A percentile compares a stretch with the other conserved stretches of the same genome.
These are phyloP conservation scores for Ephemerocybe angulata DNA, from an alignment of 768 basidiomycete species.

Conservation along the genomic window DNA sequence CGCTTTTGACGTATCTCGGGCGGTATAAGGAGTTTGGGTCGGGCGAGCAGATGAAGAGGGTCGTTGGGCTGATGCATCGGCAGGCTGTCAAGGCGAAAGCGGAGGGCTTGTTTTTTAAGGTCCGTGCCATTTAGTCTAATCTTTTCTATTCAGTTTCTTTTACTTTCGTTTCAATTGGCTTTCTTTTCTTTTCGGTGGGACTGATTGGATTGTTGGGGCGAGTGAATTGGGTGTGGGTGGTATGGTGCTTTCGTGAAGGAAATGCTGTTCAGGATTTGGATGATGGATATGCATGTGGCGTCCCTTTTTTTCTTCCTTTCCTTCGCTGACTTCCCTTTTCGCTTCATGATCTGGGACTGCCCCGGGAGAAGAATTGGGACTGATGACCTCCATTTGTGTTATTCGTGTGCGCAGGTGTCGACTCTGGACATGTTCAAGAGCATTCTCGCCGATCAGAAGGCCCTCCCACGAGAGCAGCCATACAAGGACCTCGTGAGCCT, in stretches of 20 bases:
- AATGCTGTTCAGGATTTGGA: too few relatives aligned
- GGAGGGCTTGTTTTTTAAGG: constrained; percentile 95
- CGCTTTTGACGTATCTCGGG: constrained; percentile 76
- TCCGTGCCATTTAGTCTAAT: constrained; percentile 33
- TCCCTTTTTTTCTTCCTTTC: constrained; percentile 6
- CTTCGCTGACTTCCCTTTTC: too few relatives aligned
- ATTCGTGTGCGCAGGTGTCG: constrained; percentile 61
- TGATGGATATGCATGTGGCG: too few relatives aligned
- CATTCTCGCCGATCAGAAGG: constrained; percentile 77
- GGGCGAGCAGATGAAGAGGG: constrained; percentile 83
- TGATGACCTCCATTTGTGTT: constrained; percentile 12
- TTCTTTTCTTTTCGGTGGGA: not conserved
- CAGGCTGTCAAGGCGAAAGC: constrained; percentile 89
- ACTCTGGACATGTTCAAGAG: constrained; percentile 84
- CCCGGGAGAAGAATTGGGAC: constrained; percentile 9
- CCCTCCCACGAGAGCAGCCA: constrained; percentile 73
- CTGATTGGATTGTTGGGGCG: too few relatives aligned
- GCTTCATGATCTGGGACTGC: too few relatives aligned
- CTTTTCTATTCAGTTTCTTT: not conserved
- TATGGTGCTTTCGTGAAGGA: too few relatives aligned
- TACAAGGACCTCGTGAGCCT: constrained; percentile 80
- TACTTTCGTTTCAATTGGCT: not conserved
- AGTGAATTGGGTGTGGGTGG: too few relatives aligned
- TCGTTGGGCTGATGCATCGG: constrained; percentile 85
- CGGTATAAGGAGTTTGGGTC: constrained; percentile 79